These are phyloP conservation scores for Neofusicoccum kwambonambiense DNA, from an alignment of 2,329 filamentous ascomycete species.

Conservation along the genomic window DNA sequence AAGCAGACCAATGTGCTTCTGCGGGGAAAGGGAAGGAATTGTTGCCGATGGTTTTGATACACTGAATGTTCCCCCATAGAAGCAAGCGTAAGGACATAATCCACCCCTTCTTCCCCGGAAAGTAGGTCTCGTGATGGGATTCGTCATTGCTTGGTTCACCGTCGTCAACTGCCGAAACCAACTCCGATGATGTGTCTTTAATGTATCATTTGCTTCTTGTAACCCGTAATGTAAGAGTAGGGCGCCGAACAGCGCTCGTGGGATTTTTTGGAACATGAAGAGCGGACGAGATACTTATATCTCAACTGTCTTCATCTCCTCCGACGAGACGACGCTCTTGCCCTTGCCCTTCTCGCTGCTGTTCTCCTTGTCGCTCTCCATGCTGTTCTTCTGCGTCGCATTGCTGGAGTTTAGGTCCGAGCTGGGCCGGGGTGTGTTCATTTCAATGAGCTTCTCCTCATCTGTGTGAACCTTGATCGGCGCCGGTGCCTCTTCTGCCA, in stretches of 20 bases:
- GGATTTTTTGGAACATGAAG: not conserved
- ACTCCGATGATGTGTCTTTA: slow-evolving; percentile 15
- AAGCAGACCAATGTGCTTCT: not conserved
- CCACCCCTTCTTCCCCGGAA: not conserved
- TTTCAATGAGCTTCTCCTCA: slow-evolving; percentile 44
- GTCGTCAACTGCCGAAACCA: slow-evolving; percentile 10
- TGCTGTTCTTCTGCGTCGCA: slow-evolving; percentile 29
- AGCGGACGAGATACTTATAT: slow-evolving; percentile 33
- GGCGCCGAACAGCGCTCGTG: not conserved
- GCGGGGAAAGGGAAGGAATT: slow-evolving; percentile 5
- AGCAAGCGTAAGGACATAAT: slow-evolving; percentile 10
- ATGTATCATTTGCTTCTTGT: slow-evolving; percentile 17
- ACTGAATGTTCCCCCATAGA: not conserved
- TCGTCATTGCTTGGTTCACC: slow-evolving; percentile 10
- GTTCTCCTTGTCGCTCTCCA: slow-evolving; percentile 41
- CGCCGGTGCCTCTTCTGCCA: slow-evolving; percentile 63
- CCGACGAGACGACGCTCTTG: slow-evolving; percentile 24
- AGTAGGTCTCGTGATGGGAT: slow-evolving; percentile 10
- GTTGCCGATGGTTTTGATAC: slow-evolving; percentile 13
- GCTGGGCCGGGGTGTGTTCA: slow-evolving; percentile 42
- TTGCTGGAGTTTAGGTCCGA: slow-evolving; percentile 29
- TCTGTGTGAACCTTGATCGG: slow-evolving; percentile 40
- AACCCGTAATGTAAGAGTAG: slow-evolving; percentile 11
- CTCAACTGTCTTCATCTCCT: slow-evolving; percentile 51
- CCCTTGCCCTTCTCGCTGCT: slow-evolving; percentile 27